Evolutionary conservation across 202 grass and related monocot genomes (phyloP).

Genomic region (Saccharum hybrid): DNA sequence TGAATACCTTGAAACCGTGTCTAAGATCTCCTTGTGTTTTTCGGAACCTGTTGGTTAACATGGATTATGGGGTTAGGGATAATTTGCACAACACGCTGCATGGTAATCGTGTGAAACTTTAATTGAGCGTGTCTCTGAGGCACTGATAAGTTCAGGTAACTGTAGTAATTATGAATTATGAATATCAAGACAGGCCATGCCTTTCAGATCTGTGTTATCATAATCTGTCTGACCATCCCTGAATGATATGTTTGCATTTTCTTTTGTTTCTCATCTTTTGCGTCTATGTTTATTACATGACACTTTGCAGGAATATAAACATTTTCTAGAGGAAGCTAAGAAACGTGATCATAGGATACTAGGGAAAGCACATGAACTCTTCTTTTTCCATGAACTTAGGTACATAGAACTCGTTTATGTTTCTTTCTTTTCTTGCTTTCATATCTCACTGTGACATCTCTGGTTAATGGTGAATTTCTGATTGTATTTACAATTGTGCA

Average conservation of each 20-base stretch:
- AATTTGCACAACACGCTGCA: slow-evolving; percentile 12
- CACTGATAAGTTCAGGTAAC: not conserved
- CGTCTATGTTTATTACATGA: slow-evolving; percentile 29
- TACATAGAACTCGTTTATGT: slow-evolving; percentile 41
- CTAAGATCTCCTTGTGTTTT: not conserved
- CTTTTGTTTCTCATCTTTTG: slow-evolving; percentile 30
- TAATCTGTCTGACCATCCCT: not conserved
- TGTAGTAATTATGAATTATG: slow-evolving; percentile 22
- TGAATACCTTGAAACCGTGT: slow-evolving; percentile 14
- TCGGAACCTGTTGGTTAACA: not conserved
- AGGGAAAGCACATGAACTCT: slow-evolving; percentile 89
- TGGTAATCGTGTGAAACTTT: slow-evolving; percentile 6
- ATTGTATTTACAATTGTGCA: slow-evolving; percentile 51
- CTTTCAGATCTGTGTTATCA: slow-evolving; percentile 3
- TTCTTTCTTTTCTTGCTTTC: slow-evolving; percentile 10
- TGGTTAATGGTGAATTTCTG: not conserved
- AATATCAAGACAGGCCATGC: not conserved
- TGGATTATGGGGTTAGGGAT: not conserved
- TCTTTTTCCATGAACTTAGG: slow-evolving; percentile 99
- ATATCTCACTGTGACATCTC: slow-evolving; percentile 14
- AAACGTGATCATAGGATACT: slow-evolving; percentile 94
- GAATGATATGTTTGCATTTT: slow-evolving; percentile 3
- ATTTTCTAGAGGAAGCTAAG: slow-evolving; percentile 92
- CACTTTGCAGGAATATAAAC: slow-evolving; percentile 78
- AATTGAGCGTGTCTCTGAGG: not conserved